Conservation (phyloP, 192 early-diverging fungal species). For the Diversispora epigaea region DNA sequence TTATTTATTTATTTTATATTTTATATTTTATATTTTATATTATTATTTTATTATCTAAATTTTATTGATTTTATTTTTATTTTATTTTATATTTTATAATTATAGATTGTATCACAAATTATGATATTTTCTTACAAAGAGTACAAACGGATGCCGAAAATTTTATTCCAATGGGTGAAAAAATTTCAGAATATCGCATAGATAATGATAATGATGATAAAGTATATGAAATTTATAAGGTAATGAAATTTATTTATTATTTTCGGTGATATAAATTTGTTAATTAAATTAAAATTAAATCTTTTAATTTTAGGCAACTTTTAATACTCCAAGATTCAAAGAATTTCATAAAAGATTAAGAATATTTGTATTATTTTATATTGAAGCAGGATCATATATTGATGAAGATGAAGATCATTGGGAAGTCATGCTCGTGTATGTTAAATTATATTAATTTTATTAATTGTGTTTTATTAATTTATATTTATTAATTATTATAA, state of each 20-base stretch:
- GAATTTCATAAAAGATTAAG: constrained; percentile 81
- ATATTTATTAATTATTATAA: too few relatives aligned
- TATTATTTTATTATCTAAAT: background rate
- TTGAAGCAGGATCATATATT: constrained; percentile 88
- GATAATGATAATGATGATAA: constrained; percentile 42
- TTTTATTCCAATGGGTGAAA: constrained; percentile 80
- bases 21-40: background rate
- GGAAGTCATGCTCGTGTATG: constrained; percentile 63
- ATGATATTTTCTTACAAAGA: constrained; percentile 60
- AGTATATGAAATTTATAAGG: constrained; percentile 72
- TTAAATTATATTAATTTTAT: background rate
- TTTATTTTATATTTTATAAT: background rate
- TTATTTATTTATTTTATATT: background rate
- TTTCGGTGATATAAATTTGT: background rate
- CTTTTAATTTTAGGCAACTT: constrained; percentile 46
- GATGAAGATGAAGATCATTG: constrained; percentile 87
- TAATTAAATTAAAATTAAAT: constrained; percentile 13
- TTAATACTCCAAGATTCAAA: constrained; percentile 64
- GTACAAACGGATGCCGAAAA: constrained; percentile 59
- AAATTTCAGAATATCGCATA: constrained; percentile 67
- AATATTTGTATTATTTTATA: constrained; percentile 77
- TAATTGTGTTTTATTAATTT: too few relatives aligned
- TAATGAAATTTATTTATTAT: constrained; percentile 31
- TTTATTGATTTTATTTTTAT: background rate
- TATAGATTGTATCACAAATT: constrained; percentile 55